Percentiles rank a stretch among this genome's conserved stretches.
phyloP scores from a whole-genome alignment of 805 yeast species.

The Jamesozyma jinghongensis region DNA sequence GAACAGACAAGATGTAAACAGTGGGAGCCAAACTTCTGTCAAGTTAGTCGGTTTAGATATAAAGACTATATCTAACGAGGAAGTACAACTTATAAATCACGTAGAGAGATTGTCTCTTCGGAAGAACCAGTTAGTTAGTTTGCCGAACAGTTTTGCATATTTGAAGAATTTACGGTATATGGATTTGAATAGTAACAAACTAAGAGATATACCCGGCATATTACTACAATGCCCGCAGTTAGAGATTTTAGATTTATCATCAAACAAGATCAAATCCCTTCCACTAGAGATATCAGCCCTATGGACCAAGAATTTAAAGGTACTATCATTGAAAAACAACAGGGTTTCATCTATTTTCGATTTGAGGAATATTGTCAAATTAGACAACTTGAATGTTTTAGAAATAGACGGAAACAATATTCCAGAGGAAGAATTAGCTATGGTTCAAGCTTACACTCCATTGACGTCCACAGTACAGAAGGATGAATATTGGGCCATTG shows the following conservation, averaged over 20 bases:
- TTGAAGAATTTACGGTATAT: slow-evolving; percentile 45
- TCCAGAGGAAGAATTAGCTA: slow-evolving; percentile 45
- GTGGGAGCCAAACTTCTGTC: slow-evolving; percentile 18
- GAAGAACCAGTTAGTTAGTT: slow-evolving; percentile 37
- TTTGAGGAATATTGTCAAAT: slow-evolving; percentile 46
- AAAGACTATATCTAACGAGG: slow-evolving; percentile 31
- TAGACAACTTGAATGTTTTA: slow-evolving; percentile 45
- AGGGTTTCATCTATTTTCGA: slow-evolving; percentile 36
- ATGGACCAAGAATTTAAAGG: slow-evolving; percentile 40
- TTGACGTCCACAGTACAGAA: slow-evolving; percentile 33
- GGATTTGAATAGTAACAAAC: slow-evolving; percentile 55
- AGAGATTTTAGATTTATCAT: slow-evolving; percentile 59
- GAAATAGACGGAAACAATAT: slow-evolving; percentile 49
- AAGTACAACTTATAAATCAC: slow-evolving; percentile 30
- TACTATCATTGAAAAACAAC: slow-evolving; percentile 55
- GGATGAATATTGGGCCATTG: slow-evolving; percentile 31
- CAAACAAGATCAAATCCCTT: slow-evolving; percentile 41
- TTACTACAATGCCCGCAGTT: slow-evolving; percentile 34
- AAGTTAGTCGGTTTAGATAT: slow-evolving; percentile 35
- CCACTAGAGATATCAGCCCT: slow-evolving; percentile 35
- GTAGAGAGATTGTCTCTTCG: slow-evolving; percentile 48
- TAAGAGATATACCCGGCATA: slow-evolving; percentile 44
- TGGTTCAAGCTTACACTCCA: slow-evolving; percentile 31
- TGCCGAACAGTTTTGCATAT: slow-evolving; percentile 41
- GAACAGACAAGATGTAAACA: slow-evolving; percentile 10